phyloP scores from a whole-genome alignment of 768 basidiomycete species.

The Hemileccinum rubropunctum region DNA sequence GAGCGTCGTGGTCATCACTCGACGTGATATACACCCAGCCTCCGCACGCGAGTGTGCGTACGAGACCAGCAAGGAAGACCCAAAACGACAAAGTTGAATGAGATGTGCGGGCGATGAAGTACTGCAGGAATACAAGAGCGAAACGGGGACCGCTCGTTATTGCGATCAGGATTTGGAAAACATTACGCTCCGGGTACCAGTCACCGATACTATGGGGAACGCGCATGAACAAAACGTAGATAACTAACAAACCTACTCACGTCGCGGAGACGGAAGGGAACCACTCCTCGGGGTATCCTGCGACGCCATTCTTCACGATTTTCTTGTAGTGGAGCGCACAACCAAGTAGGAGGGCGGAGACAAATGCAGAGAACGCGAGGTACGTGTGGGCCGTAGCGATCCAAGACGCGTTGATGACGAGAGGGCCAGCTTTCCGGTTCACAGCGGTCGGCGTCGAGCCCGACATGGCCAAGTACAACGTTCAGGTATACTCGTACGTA shows the following conservation, averaged over 20 bases:
- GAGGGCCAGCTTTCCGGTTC: slow-evolving; percentile 8
- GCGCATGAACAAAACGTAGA: slow-evolving; percentile 1
- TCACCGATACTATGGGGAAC: slow-evolving; percentile 72
- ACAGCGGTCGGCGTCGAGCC: slow-evolving; percentile 1
- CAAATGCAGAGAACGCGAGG: slow-evolving; percentile 65
- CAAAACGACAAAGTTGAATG: slow-evolving; percentile 45
- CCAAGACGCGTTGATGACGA: slow-evolving; percentile 44
- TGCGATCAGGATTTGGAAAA: slow-evolving; percentile 88
- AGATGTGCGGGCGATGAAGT: slow-evolving; percentile 49
- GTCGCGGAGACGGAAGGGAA: slow-evolving; percentile 88
- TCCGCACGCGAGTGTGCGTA: slow-evolving; percentile 79
- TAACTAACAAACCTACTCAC: slow-evolving; percentile 38
- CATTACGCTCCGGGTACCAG: slow-evolving; percentile 82
- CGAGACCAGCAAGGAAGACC: slow-evolving; percentile 58
- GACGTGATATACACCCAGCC: slow-evolving; percentile 94
- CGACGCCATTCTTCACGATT: slow-evolving; percentile 82
- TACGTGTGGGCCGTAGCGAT: slow-evolving; percentile 64
- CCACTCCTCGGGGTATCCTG: slow-evolving; percentile 85
- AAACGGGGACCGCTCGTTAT: slow-evolving; percentile 84
- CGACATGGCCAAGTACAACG: slow-evolving; percentile 12
- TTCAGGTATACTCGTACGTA: not conserved
- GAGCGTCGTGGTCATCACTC: slow-evolving; percentile 75
- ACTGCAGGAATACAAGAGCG: slow-evolving; percentile 60
- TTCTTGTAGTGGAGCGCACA: slow-evolving; percentile 74
- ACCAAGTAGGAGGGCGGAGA: slow-evolving; percentile 59